These are phyloP conservation scores for Centella asiatica DNA, from an alignment of 129 eudicot species.

Conservation along the genomic window DNA sequence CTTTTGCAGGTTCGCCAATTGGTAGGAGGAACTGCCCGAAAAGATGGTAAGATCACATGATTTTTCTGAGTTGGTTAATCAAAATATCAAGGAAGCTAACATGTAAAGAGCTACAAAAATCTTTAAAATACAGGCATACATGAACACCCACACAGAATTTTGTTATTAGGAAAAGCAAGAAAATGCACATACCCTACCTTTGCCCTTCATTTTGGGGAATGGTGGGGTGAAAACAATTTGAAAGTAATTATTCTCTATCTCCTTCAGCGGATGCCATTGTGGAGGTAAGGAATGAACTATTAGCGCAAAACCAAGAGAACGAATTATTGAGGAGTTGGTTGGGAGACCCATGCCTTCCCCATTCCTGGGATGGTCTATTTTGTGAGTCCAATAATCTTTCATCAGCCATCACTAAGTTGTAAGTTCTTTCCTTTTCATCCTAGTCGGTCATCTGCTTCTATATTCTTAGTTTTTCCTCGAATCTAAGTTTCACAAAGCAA, in stretches of 20 bases:
- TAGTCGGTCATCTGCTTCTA: background rate
- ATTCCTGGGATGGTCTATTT: slow-evolving; percentile 52
- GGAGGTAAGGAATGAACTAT: slow-evolving; percentile 42
- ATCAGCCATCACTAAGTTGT: slow-evolving; percentile 46
- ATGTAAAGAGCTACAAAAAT: background rate
- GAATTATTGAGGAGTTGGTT: slow-evolving; percentile 48
- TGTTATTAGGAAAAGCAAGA: background rate
- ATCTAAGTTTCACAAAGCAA: background rate
- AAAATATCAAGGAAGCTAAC: background rate
- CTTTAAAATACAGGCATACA: background rate
- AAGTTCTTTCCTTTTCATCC: slow-evolving; percentile 15
- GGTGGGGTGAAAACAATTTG: background rate
- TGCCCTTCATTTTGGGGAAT: background rate
- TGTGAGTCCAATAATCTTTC: slow-evolving; percentile 36
- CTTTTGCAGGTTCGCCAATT: slow-evolving; percentile 38
- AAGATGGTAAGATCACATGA: slow-evolving; percentile 35
- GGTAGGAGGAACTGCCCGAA: slow-evolving; percentile 39
- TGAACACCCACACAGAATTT: background rate
- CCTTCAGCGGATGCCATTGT: slow-evolving; percentile 40
- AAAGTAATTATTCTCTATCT: background rate
- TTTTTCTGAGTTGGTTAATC: background rate
- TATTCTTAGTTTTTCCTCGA: background rate
- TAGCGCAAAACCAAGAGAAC: slow-evolving; percentile 34
- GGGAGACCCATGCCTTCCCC: slow-evolving; percentile 80
- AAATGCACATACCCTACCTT: background rate